A percentile compares a stretch with the other conserved stretches of the same genome.
Evolutionary conservation across 352 stramenopile species (phyloP).

Genomic region (Peronosclerospora sorghi): DNA sequence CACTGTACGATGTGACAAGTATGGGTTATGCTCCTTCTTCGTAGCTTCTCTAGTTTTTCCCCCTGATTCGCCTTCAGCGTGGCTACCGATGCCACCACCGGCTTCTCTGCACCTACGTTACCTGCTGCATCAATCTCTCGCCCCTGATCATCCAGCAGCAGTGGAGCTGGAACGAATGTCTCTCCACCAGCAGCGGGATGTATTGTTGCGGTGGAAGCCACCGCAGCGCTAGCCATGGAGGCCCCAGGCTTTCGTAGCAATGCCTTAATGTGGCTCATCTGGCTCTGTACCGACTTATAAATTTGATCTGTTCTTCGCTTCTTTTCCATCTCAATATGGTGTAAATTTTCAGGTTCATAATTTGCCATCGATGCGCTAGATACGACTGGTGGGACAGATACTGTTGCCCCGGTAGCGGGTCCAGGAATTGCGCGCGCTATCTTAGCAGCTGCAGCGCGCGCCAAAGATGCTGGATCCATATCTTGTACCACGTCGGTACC

Average conservation of each 20-base stretch:
- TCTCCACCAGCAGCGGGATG: slow-evolving; percentile 4
- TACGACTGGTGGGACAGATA: background rate
- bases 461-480: slow-evolving; percentile 46
- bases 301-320: slow-evolving; percentile 58
- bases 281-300: slow-evolving; percentile 73
- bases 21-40: slow-evolving; percentile 53
- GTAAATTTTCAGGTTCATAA: slow-evolving; percentile 23
- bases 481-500: background rate
- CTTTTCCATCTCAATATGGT: slow-evolving; percentile 42
- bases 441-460: slow-evolving; percentile 59
- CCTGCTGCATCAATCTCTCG: slow-evolving; percentile 64
- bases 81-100: slow-evolving; percentile 23
- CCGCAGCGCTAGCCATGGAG: background rate
- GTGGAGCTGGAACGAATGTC: slow-evolving; percentile 60
- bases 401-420: background rate
- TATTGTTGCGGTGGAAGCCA: background rate
- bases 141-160: slow-evolving; percentile 69
- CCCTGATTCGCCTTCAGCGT: slow-evolving; percentile 53
- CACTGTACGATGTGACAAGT: slow-evolving; percentile 62
- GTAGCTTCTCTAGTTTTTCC: slow-evolving; percentile 6
- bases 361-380: background rate
- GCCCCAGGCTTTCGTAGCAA: slow-evolving; percentile 42
- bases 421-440: slow-evolving; percentile 54
- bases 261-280: slow-evolving; percentile 70
- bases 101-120: slow-evolving; percentile 50